These are phyloP conservation scores for Coniella lustricola DNA, from an alignment of 2,329 filamentous ascomycete species.

Conservation along the genomic window DNA sequence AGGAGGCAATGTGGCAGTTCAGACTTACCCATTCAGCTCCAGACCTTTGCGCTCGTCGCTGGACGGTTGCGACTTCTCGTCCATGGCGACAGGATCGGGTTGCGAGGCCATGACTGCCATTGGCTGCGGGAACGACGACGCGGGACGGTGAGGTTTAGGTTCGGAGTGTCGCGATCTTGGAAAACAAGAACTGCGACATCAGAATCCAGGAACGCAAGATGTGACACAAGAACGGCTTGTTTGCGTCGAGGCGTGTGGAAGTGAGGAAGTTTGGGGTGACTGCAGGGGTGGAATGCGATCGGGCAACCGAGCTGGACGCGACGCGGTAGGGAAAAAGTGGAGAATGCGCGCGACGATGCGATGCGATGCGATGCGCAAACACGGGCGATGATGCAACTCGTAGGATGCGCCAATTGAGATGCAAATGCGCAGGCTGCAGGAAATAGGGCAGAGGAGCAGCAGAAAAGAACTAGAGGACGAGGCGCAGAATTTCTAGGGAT, in stretches of 20 bases:
- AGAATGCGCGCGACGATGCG: conserved; percentile 4
- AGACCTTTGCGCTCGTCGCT: conserved; percentile 24
- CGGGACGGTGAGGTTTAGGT: not conserved
- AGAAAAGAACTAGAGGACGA: conserved; percentile 10
- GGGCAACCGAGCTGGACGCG: not conserved
- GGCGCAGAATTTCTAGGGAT: not conserved
- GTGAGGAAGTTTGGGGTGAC: not conserved
- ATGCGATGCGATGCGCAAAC: conserved; percentile 19
- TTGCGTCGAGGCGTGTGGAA: not conserved
- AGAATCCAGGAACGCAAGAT: conserved; percentile 20
- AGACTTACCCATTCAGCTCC: conserved; percentile 51
- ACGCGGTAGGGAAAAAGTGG: conserved; percentile 4
- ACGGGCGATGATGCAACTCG: conserved; percentile 19
- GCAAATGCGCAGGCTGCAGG: not conserved
- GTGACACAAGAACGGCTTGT: not conserved
- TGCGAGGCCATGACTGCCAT: conserved; percentile 50
- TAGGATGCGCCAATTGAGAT: not conserved
- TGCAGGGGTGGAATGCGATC: not conserved
- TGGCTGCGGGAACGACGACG: conserved; percentile 25
- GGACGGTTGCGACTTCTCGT: conserved; percentile 45
- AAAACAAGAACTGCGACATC: conserved; percentile 27
- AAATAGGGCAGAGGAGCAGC: not conserved
- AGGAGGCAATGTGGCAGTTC: conserved; percentile 5
- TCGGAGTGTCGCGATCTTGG: conserved; percentile 21
- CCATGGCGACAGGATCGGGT: conserved; percentile 33